Conservation (phyloP, 2,329 filamentous ascomycete genomes). For the Alternaria brassicae region DNA sequence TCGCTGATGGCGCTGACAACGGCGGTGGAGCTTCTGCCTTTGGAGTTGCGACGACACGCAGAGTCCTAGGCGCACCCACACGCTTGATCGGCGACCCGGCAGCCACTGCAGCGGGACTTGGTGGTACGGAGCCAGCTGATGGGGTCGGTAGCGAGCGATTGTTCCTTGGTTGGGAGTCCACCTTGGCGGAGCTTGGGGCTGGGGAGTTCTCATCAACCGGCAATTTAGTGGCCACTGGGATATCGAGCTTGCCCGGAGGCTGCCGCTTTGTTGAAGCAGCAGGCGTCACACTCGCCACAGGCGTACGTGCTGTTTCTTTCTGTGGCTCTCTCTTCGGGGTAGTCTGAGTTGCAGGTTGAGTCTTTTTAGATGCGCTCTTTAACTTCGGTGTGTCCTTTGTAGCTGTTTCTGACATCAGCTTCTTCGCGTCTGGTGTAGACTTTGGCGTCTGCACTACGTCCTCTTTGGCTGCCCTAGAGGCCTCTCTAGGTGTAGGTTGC, state of each 20-base stretch:
- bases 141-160: slow-evolving; percentile 44
- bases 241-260: slow-evolving; percentile 58
- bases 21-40: slow-evolving; percentile 64
- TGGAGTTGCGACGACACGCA: slow-evolving; percentile 73
- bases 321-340: slow-evolving; percentile 19
- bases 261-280: slow-evolving; percentile 44
- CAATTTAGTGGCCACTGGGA: slow-evolving; percentile 49
- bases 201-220: slow-evolving; percentile 28
- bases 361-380: slow-evolving; percentile 31
- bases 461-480: slow-evolving; percentile 21
- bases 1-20: slow-evolving; percentile 42
- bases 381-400: slow-evolving; percentile 29
- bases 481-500: slow-evolving; percentile 16
- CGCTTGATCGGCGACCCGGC: slow-evolving; percentile 54
- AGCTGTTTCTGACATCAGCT: slow-evolving; percentile 16
- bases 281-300: slow-evolving; percentile 16
- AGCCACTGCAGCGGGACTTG: slow-evolving; percentile 62
- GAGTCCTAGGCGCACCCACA: slow-evolving; percentile 63
- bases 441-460: slow-evolving; percentile 9
- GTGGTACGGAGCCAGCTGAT: slow-evolving; percentile 58
- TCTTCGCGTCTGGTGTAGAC: slow-evolving; percentile 28
- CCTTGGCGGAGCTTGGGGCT: slow-evolving; percentile 24
- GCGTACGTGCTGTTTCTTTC: slow-evolving; percentile 11
- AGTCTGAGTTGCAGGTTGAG: slow-evolving; percentile 14
- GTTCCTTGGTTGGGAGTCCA: slow-evolving; percentile 35